Base-by-base conservation (phyloP, 345 rosid genomes). In the Mercurialis annua region DNA sequence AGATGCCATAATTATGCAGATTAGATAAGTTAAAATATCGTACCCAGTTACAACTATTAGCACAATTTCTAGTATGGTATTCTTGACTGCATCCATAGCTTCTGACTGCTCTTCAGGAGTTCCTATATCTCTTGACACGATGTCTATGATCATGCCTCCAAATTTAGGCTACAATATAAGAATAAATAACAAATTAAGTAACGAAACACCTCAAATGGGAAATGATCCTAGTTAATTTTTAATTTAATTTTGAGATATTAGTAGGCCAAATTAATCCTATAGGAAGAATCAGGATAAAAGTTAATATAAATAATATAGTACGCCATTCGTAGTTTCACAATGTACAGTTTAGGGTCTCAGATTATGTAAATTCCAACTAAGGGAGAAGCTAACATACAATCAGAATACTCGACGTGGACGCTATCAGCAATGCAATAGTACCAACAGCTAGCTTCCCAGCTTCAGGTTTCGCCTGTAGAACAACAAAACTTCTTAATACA, bases 391-490 rank as follows among this genome's bases (percentile, higher is more conserved):
- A 57, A 82, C 86, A 31, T 78, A 90, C 92, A 58, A 90, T 84
- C 6, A 90, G 82, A 73, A 90, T 73, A 78, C 82, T 84, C 48
- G 97, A 77, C 43, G 88, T 87, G 23, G 95, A 88, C 71, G 85
- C 89, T 56, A 86, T 78, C 77, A 90, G 73, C 61, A 90, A 78
- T 6, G 97, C 95, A 67, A 86, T 43, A 64, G 97, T 90, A 60
- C 86, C 97, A 44, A 88, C 60, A 56, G 75, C 74, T 36, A 90
- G 81, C 79, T 86, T 84, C 55, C 88, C 92, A 8, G 97, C 86
- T 79, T 90, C 97, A 0, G 89, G 86, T 53, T 83, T 90, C 68
- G 95, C 97, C 95, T 90, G 82, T 57, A 70, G 76, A 46, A 69
- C 42, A 55, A 50, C 59, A 57, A 26, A 63, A 34, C 27, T 9